Conservation (phyloP, 306 rosid species). For the Ziziphus jujuba region DNA sequence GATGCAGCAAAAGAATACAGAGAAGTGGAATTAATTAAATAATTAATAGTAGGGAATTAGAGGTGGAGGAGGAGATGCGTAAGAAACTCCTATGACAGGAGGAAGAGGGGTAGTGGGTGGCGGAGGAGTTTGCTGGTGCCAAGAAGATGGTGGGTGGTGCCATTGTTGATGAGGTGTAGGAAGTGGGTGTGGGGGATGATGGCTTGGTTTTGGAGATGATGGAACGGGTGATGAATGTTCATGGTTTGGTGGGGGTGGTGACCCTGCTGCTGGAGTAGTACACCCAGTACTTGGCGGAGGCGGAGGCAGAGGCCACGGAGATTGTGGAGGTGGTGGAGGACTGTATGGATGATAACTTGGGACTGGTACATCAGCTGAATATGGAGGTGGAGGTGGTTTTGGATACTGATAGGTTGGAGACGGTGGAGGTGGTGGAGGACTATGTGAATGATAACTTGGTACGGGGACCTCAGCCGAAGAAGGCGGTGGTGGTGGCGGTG, state of each 20-base stretch:
- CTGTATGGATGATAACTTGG: no score
- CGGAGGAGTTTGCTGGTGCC: constrained; percentile 18
- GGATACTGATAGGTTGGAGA: neutral
- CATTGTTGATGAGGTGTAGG: constrained; percentile 11
- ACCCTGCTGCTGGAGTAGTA: no score
- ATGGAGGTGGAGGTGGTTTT: no score
- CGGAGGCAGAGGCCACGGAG: no score
- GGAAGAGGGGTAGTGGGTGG: constrained; percentile 27
- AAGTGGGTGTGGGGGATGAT: neutral
- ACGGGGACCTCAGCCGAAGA: no score
- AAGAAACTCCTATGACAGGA: constrained; percentile 20
- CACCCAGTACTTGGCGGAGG: no score
- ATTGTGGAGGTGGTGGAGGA: no score
- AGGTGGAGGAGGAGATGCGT: constrained; percentile 30
- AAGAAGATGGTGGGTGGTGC: constrained; percentile 11
- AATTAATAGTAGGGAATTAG: constrained; percentile 13
- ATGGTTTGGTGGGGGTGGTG: neutral
- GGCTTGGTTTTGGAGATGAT: neutral
- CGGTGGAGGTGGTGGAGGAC: constrained; percentile 4
- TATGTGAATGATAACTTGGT: neutral
- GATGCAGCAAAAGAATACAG: no score
- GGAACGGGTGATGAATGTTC: neutral
- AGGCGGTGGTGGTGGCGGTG: neutral
- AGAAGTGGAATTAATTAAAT: no score
- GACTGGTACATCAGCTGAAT: no score